Base-by-base conservation (phyloP, 2,329 filamentous ascomycete species). In the Monosporascus ibericus region DNA sequence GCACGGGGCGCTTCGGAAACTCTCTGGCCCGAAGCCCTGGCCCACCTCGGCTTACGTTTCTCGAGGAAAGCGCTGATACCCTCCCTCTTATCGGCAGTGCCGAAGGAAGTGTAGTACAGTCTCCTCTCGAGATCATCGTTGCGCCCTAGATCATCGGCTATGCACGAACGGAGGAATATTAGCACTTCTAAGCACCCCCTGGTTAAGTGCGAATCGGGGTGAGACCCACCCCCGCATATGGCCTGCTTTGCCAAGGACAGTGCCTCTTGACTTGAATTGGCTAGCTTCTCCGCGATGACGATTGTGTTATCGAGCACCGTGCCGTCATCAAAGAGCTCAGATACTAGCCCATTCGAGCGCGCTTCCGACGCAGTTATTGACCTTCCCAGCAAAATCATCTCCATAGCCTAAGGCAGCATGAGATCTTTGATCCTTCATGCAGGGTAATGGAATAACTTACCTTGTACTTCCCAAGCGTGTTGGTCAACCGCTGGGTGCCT, bases 401-500 rank as follows among this genome's bases (percentile, higher is more conserved):
- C 60, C 64, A 65, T 67, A 24, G 65, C 63, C 65, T 68, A 62
- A 22, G 30, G 6, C 15, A 46, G 17, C 7, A 27, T 46, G 24
- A 46, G n/a, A 7, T 18, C 15, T 27, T 14, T 14, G 24, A 3
- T 17, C 14, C 3, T 4, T 30, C 40, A n/a, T 9, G 25, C 25
- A 30, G 42, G 42, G 42, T 14, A 6, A 30, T 6, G 11, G 24
- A 17, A 18, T 8, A 61, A 52, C 39, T 62, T 52, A 62, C 65
- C 59, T 61, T 68, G 48, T 66, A 60, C 58, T 72, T 71, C 8
- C 70, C 70, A 40, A 72, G 44, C 2, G 62, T 63, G 34, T 61
- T 62, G 3, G 67, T 63, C 20, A 72, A 58, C 20, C 69, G 60
- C 51, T 97, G 94, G 51, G 85, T 90, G 9, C 92, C 92, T 20